Percentiles rank a stretch among this genome's conserved stretches.
Evolutionary conservation across 176 grass and related monocot genomes (phyloP).

Genomic region (Oryza punctata): DNA sequence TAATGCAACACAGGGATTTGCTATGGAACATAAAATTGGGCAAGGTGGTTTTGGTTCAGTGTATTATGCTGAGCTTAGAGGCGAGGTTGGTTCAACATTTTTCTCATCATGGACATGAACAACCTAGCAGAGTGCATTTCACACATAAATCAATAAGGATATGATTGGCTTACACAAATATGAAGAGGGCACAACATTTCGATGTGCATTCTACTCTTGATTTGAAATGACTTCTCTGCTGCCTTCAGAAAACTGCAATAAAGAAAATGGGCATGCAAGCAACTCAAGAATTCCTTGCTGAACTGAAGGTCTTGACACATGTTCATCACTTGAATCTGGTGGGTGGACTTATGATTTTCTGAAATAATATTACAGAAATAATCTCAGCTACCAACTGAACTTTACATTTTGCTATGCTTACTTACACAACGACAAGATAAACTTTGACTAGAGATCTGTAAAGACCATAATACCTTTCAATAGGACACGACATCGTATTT

Average conservation of each 20-base stretch:
- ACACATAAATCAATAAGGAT: background rate
- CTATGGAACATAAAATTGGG: slow-evolving; percentile 86
- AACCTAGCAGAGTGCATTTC: slow-evolving; percentile 15
- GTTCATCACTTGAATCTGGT: slow-evolving; percentile 99
- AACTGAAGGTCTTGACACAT: slow-evolving; percentile 96
- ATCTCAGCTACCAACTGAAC: background rate
- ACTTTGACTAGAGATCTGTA: background rate
- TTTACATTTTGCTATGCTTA: slow-evolving; percentile 6
- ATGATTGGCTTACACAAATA: background rate
- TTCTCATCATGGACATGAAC: slow-evolving; percentile 17
- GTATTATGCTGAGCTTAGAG: slow-evolving; percentile 84
- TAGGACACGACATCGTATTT: background rate
- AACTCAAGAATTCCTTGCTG: slow-evolving; percentile 84
- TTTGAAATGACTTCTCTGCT: slow-evolving; percentile 25
- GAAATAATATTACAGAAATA: background rate
- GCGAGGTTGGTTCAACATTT: slow-evolving; percentile 62
- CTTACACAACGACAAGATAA: background rate
- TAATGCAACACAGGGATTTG: slow-evolving; percentile 82
- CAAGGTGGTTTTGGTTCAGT: slow-evolving; percentile 82
- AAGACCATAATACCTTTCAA: slow-evolving; percentile 1
- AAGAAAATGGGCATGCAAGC: slow-evolving; percentile 98
- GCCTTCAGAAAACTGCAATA: slow-evolving; percentile 84
- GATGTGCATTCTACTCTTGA: slow-evolving; percentile 12
- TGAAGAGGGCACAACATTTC: background rate
- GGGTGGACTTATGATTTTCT: slow-evolving; percentile 23